A percentile compares a stretch with the other conserved stretches of the same genome.
These are phyloP conservation scores for Lotus japonicus DNA, from an alignment of 306 rosid genomes.

Conservation along the genomic window DNA sequence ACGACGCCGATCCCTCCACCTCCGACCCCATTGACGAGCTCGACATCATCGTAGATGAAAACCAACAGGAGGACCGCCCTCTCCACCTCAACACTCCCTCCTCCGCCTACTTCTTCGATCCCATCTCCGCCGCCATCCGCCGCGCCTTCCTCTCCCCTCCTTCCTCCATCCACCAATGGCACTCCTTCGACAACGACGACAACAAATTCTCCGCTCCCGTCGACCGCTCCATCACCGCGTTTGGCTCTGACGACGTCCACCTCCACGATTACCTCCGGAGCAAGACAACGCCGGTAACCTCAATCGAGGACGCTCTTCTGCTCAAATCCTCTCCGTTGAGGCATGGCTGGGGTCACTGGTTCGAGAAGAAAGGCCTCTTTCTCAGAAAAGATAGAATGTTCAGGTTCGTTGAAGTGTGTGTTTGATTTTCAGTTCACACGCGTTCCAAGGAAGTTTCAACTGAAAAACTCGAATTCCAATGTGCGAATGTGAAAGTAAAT, in stretches of 20 bases:
- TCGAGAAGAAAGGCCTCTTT: constrained; percentile 64
- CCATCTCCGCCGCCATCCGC: constrained; percentile 50
- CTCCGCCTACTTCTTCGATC: constrained; percentile 65
- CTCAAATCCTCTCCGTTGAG: constrained; percentile 57
- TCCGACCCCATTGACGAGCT: constrained; percentile 72
- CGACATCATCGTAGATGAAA: constrained; percentile 50
- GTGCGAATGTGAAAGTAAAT: too few relatives aligned
- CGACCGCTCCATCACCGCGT: constrained; percentile 52
- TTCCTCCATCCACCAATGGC: constrained; percentile 7
- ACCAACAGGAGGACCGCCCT: background rate
- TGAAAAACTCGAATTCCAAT: too few relatives aligned
- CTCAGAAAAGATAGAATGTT: constrained; percentile 73
- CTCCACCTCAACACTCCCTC: constrained; percentile 23
- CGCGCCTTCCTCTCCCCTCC: constrained; percentile 40
- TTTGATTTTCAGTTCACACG: too few relatives aligned
- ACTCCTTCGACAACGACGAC: constrained; percentile 2
- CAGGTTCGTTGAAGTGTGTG: background rate
- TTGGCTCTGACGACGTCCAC: constrained; percentile 75
- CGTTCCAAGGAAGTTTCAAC: too few relatives aligned
- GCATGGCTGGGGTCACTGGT: constrained; percentile 91
- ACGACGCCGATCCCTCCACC: constrained; percentile 22
- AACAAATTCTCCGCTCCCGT: constrained; percentile 21
- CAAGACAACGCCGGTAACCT: constrained; percentile 24
- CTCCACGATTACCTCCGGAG: constrained; percentile 48
- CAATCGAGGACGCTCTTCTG: constrained; percentile 64